These are phyloP conservation scores for Monosporascus sp. DNA, from an alignment of 2,329 filamentous ascomycete genomes.

Conservation along the genomic window DNA sequence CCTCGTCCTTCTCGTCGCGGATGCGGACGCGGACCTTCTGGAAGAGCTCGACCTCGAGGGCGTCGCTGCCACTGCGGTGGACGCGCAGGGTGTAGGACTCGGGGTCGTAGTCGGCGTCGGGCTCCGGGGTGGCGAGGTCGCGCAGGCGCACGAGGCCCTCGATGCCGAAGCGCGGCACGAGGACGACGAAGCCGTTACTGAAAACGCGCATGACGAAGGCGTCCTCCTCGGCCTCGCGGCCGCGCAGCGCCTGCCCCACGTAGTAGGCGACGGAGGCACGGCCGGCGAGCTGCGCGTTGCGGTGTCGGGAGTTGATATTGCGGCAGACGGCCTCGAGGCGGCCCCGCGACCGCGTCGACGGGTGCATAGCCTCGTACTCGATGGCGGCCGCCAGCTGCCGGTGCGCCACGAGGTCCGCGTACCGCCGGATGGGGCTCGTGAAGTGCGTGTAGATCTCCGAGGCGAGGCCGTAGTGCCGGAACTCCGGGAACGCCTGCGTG, in stretches of 20 bases:
- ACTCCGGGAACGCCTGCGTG: constrained; percentile 87
- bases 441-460: constrained; percentile 98
- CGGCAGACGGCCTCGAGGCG: constrained; percentile 92
- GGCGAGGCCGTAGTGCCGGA: constrained; percentile 93
- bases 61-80: constrained; percentile 38
- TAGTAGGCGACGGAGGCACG: constrained; percentile 96
- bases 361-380: constrained; percentile 81
- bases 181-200: constrained; percentile 93
- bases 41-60: constrained; percentile 65
- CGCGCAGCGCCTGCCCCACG: constrained; percentile 91
- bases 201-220: constrained; percentile 97
- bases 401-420: constrained; percentile 93
- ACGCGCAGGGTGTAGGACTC: constrained; percentile 75
- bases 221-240: constrained; percentile 69
- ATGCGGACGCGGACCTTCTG: constrained; percentile 86
- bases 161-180: constrained; percentile 92
- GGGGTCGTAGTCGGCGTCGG: constrained; percentile 75
- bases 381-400: constrained; percentile 93
- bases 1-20: constrained; percentile 87
- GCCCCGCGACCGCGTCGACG: constrained; percentile 71
- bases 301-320: constrained; percentile 96
- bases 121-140: constrained; percentile 73
- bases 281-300: constrained; percentile 93
- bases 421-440: constrained; percentile 92
- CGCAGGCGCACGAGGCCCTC: constrained; percentile 83